phyloP scores from a whole-genome alignment of 768 basidiomycete species.

The Leccinum subgranulosum region DNA sequence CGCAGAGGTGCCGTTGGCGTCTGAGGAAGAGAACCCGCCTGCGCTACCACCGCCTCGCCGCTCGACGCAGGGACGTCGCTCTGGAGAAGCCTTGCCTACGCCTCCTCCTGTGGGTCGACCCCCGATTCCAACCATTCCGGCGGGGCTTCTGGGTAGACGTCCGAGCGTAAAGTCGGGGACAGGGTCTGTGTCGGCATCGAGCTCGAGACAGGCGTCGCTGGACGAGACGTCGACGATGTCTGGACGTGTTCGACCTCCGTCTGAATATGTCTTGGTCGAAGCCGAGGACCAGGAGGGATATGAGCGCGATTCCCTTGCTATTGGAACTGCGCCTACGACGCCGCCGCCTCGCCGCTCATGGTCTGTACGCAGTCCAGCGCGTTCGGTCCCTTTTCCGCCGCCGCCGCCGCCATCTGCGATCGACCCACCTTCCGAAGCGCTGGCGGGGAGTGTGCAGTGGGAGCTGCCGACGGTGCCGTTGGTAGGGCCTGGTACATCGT shows the following conservation, averaged over 20 bases:
- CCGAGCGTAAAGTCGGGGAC: slow-evolving; percentile 32
- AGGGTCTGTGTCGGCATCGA: slow-evolving; percentile 26
- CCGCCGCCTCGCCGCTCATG: slow-evolving; percentile 43
- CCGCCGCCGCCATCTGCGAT: too few species aligned
- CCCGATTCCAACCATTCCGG: slow-evolving; percentile 36
- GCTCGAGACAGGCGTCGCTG: slow-evolving; percentile 39
- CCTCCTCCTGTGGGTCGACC: slow-evolving; percentile 41
- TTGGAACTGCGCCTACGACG: not conserved
- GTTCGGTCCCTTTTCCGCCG: not conserved
- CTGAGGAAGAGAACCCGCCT: slow-evolving; percentile 33
- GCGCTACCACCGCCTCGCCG: slow-evolving; percentile 56
- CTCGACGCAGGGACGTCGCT: slow-evolving; percentile 18
- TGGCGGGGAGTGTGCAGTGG: too few species aligned
- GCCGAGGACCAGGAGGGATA: slow-evolving; percentile 40
- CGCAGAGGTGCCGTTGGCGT: too few species aligned
- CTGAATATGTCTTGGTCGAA: slow-evolving; percentile 66
- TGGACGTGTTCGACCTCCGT: slow-evolving; percentile 27
- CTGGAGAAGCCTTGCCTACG: slow-evolving; percentile 37
- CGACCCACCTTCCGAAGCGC: too few species aligned
- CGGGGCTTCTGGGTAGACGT: slow-evolving; percentile 33
- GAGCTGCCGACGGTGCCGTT: too few species aligned
- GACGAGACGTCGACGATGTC: slow-evolving; percentile 21
- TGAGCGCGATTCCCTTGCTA: not conserved
- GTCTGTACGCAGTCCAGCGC: too few species aligned
- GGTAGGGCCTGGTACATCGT: too few species aligned